A percentile compares a stretch with the other conserved stretches of the same genome.
Evolutionary conservation across 768 basidiomycete genomes (phyloP).

Genomic region (Trametes meyenii): DNA sequence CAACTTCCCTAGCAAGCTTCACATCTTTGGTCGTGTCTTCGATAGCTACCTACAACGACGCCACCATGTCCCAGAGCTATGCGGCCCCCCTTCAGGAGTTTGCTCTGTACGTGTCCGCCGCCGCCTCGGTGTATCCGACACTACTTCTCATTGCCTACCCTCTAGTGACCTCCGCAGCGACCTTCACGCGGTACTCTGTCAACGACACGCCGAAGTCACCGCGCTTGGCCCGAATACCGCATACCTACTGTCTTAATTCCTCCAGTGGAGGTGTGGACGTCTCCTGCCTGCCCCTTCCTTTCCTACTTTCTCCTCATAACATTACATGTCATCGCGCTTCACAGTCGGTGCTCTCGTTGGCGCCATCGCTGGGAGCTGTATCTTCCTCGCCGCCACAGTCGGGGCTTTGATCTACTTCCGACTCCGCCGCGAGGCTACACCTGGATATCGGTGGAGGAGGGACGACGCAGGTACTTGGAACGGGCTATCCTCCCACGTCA

Average conservation of each 20-base stretch:
- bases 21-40: neutral
- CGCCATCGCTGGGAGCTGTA: constrained; percentile 37
- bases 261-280: constrained; percentile 40
- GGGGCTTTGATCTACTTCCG: constrained; percentile 34
- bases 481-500: constrained; percentile 23
- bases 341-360: constrained; percentile 35
- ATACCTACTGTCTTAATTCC: constrained; percentile 37
- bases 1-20: neutral
- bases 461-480: constrained; percentile 9
- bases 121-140: constrained; percentile 17
- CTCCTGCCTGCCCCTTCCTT: constrained; percentile 33
- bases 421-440: constrained; percentile 13
- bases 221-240: constrained; percentile 25
- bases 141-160: constrained; percentile 30
- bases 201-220: constrained; percentile 40
- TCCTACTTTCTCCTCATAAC: constrained; percentile 5
- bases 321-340: neutral
- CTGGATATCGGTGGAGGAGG: constrained; percentile 18
- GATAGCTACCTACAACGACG: constrained; percentile 1
- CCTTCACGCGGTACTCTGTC: constrained; percentile 49
- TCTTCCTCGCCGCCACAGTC: constrained; percentile 40
- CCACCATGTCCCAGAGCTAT: constrained; percentile 6
- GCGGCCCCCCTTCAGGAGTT: neutral
- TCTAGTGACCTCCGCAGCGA: constrained; percentile 30
- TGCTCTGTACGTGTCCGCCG: neutral